These are phyloP conservation scores for Westerdykella sp. DNA, from an alignment of 2,329 filamentous ascomycete species.

Conservation along the genomic window DNA sequence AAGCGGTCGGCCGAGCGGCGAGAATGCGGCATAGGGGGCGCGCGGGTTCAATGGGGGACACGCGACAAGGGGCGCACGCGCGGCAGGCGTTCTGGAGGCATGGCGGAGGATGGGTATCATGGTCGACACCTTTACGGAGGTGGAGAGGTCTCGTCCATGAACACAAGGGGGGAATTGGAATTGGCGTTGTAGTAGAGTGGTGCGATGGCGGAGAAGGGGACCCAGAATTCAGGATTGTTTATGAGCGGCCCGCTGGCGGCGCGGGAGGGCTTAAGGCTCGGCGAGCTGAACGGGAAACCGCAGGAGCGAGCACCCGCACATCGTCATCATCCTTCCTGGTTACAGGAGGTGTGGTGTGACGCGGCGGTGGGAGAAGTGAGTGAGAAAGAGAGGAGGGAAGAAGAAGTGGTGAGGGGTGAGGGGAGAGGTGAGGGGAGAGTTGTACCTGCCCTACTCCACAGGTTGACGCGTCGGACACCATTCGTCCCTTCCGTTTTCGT, in stretches of 20 bases:
- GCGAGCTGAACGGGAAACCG: background rate
- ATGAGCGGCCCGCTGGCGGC: background rate
- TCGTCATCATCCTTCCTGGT: background rate
- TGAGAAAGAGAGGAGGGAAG: too few species aligned
- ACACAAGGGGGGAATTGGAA: slow-evolving; percentile 15
- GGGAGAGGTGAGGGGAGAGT: too few species aligned
- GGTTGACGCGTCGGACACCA: background rate
- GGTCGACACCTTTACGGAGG: slow-evolving; percentile 8
- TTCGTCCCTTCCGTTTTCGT: too few species aligned
- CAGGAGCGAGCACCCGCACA: background rate
- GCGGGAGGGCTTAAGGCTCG: background rate
- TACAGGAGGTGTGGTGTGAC: background rate
- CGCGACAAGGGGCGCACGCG: slow-evolving; percentile 16
- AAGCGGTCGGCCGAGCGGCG: slow-evolving; percentile 4
- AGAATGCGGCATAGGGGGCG: slow-evolving; percentile 6
- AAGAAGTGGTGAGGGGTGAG: too few species aligned
- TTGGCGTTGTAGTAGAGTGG: slow-evolving; percentile 13
- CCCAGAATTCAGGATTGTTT: slow-evolving; percentile 6
- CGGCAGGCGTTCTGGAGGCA: slow-evolving; percentile 10
- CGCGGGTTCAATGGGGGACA: slow-evolving; percentile 10
- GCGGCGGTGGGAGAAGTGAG: too few species aligned
- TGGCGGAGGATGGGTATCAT: slow-evolving; percentile 26
- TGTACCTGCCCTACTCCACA: background rate
- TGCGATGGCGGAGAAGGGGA: slow-evolving; percentile 6
- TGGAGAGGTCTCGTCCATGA: slow-evolving; percentile 5